Evolutionary conservation across 192 early-diverging fungal genomes (phyloP).

Genomic region (Rhizoclosmatium sp.): DNA sequence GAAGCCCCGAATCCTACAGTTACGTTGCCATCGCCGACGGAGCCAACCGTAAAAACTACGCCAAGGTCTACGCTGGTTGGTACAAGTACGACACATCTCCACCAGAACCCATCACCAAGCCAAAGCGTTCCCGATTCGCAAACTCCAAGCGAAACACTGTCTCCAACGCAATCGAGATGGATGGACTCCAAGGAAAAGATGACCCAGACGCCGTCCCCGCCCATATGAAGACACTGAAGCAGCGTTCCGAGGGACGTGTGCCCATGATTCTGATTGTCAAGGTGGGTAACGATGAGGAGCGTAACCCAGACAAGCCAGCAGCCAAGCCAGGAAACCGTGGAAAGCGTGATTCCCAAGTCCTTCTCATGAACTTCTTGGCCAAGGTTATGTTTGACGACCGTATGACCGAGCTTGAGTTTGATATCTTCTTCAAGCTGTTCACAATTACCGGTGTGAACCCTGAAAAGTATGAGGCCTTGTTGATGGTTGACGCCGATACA

Average conservation of each 20-base stretch:
- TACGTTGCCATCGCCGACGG: conserved; percentile 91
- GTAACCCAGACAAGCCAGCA: conserved; percentile 37
- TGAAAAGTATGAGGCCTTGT: conserved; percentile 67
- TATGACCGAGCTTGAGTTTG: conserved; percentile 89
- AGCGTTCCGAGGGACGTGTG: conserved; percentile 50
- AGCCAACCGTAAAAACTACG: conserved; percentile 91
- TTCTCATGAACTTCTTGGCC: conserved; percentile 95
- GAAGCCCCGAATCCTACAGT: conserved; percentile 74
- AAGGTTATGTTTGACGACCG: conserved; percentile 87
- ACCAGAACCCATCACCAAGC: neutral
- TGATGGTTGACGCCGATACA: conserved; percentile 92
- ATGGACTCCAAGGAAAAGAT: neutral
- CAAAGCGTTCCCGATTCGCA: conserved; percentile 25
- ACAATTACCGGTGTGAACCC: conserved; percentile 83
- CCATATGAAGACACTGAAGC: conserved; percentile 37
- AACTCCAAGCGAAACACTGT: too few species aligned
- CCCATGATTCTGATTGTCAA: conserved; percentile 62
- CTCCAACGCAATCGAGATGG: conserved; percentile 19
- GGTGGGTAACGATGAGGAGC: conserved; percentile 57
- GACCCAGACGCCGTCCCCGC: conserved; percentile 7
- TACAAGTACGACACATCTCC: conserved; percentile 61
- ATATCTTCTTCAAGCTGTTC: conserved; percentile 88
- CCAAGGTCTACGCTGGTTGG: conserved; percentile 91
- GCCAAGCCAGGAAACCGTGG: conserved; percentile 74
- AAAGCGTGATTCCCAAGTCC: conserved; percentile 96